Evolutionary conservation across 768 basidiomycete species (phyloP), one percentile per base, ranked within the genome.

Genomic region (Mycena epipterygia): DNA sequence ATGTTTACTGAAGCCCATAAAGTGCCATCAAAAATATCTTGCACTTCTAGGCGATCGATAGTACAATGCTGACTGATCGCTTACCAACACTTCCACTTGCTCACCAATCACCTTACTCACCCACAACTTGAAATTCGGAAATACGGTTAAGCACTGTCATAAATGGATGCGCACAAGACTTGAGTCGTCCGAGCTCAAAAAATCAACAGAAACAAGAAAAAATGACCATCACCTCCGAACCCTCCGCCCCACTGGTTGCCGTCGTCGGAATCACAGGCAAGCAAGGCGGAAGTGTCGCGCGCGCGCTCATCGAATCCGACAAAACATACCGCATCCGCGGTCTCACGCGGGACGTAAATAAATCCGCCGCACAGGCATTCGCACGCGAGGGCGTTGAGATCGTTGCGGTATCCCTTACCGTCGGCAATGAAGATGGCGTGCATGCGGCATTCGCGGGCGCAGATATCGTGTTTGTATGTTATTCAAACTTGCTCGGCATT

Each of bases 221-320:
- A 25, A 70, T 70, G 69, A 53, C 63, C 35, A 33, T 70, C 27
- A 29, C 67, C 13, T 29, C n/a, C 8, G 39, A 49, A 8, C 12
- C 39, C 7, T 29, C 63, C 17, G 69, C 69, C 3, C 69, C 69
- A 0, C 56, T 70, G 8, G 63, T 59, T 19, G 63, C 53, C 14
- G 32, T 70, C 25, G 69, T 60, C 7, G 69, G 69, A 12, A 61
- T 61, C 37, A 70, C 69, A 14, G 69, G 69, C 14, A 59, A 51
- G 1, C 69, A 70, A 35, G 69, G 69, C 35, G 69, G 69, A 1
- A 65, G 69, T 51, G 69, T 70, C 25, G 58, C 51, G 17, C 49
- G 51, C n/a, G 67, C 67, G 0, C 51, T 68, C 2, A 33, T 35
- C 3, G 69, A 23, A 0, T 70, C 69, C 0, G 56, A 65, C 25